Evolutionary conservation across 1,284 basidiomycete genomes (phyloP).

Genomic region (Trichosporon inkin): DNA sequence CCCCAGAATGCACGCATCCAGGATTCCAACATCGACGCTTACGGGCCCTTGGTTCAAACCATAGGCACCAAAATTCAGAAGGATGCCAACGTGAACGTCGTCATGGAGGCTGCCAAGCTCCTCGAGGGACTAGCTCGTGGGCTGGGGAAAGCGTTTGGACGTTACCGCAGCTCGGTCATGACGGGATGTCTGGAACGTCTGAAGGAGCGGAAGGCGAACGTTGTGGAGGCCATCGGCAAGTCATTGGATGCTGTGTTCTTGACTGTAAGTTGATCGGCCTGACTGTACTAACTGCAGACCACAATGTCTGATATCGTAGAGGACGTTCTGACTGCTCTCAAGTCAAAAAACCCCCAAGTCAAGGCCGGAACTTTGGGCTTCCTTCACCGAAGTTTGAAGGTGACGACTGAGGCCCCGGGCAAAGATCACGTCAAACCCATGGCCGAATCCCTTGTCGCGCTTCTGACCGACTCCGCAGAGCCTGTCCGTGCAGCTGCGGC

Average conservation of each 20-base stretch:
- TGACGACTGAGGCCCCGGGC: slow-evolving; percentile 60
- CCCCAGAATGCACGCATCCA: slow-evolving; percentile 68
- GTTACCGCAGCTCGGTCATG: slow-evolving; percentile 69
- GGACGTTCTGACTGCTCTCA: slow-evolving; percentile 71
- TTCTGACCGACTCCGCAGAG: slow-evolving; percentile 84
- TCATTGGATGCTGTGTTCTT: slow-evolving; percentile 86
- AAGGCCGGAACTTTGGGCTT: slow-evolving; percentile 92
- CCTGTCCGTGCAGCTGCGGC: slow-evolving; percentile 89
- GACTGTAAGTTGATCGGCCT: slow-evolving; percentile 59
- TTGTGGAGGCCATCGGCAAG: slow-evolving; percentile 81
- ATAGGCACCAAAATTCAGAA: slow-evolving; percentile 76
- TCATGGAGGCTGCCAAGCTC: slow-evolving; percentile 80
- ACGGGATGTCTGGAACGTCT: slow-evolving; percentile 79
- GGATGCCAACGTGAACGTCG: slow-evolving; percentile 95
- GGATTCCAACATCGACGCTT: slow-evolving; percentile 59
- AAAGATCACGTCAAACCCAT: slow-evolving; percentile 77
- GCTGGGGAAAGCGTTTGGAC: slow-evolving; percentile 68
- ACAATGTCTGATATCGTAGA: slow-evolving; percentile 77
- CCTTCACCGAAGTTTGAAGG: slow-evolving; percentile 70
- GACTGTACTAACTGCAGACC: slow-evolving; percentile 55
- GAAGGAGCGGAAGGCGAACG: slow-evolving; percentile 89
- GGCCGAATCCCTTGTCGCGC: slow-evolving; percentile 68
- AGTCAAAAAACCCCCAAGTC: slow-evolving; percentile 94
- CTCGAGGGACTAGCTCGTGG: slow-evolving; percentile 83
- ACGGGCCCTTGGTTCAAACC: slow-evolving; percentile 52